Conservation (phyloP, 1,284 basidiomycete genomes). For the Cutaneotrichosporon cyanovorans region DNA sequence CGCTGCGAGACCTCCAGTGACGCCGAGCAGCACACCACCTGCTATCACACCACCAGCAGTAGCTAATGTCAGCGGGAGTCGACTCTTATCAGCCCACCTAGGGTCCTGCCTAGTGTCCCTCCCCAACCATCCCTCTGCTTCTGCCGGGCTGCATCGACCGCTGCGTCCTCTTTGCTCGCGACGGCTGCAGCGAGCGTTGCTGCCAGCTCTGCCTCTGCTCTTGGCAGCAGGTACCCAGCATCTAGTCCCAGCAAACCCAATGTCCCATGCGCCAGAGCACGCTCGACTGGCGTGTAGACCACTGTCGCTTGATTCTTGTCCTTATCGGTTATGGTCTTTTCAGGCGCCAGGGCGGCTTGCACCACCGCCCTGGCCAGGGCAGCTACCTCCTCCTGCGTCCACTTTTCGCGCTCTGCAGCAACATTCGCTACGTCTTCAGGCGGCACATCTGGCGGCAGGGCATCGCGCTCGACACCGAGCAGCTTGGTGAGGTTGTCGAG, state of each 20-base stretch:
- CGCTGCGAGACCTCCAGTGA: constrained; percentile 52
- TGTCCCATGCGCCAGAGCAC: constrained; percentile 38
- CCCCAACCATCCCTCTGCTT: constrained; percentile 48
- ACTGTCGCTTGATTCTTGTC: constrained; percentile 7
- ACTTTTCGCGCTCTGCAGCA: constrained; percentile 24
- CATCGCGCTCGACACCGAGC: constrained; percentile 27
- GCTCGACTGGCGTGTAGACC: constrained; percentile 43
- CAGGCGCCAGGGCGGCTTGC: constrained; percentile 32
- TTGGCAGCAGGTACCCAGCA: constrained; percentile 26
- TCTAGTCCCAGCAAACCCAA: constrained; percentile 39
- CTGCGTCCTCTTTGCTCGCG: constrained; percentile 19
- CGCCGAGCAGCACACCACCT: constrained; percentile 48
- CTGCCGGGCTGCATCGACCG: constrained; percentile 41
- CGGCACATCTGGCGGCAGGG: constrained; percentile 28
- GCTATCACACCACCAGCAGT: constrained; percentile 49
- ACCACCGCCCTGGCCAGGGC: constrained; percentile 30
- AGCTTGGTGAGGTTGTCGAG: constrained; percentile 31
- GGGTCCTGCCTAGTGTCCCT: constrained; percentile 45
- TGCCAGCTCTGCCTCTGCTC: constrained; percentile 42
- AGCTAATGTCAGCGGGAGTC: constrained; percentile 25
- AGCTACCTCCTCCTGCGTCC: constrained; percentile 22
- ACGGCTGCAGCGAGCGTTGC: constrained; percentile 45
- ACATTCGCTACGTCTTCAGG: constrained; percentile 22
- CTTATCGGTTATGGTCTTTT: constrained; percentile 8
- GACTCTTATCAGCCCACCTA: constrained; percentile 20